Conservation (phyloP, 1,284 basidiomycete species). For the Cystobasidium slooffiae region DNA sequence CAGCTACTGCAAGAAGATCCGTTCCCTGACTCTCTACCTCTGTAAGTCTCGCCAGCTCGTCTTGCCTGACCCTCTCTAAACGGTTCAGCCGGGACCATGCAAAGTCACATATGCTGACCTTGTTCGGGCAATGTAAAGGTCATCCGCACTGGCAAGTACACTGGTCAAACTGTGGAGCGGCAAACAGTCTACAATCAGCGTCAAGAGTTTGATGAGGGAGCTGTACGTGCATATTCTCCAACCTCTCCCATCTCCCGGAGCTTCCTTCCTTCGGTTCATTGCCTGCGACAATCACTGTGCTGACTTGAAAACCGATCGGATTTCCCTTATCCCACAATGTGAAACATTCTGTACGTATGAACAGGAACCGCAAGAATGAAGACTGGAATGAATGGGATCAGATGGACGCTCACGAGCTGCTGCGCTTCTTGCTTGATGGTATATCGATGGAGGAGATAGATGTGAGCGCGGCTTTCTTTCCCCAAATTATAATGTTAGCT, state of each 20-base stretch:
- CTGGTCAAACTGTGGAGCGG: slow-evolving; percentile 42
- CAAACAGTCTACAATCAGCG: slow-evolving; percentile 35
- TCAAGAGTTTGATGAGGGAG: slow-evolving; percentile 38
- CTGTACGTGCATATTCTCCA: slow-evolving; percentile 8
- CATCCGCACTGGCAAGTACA: slow-evolving; percentile 40
- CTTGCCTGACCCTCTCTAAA: background rate
- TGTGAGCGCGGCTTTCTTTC: slow-evolving; percentile 61
- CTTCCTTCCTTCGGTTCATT: slow-evolving; percentile 1
- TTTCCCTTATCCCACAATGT: background rate
- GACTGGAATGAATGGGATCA: slow-evolving; percentile 84
- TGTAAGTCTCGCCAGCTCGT: slow-evolving; percentile 11
- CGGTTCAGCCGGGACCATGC: background rate
- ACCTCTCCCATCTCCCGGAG: background rate
- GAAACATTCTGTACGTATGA: background rate
- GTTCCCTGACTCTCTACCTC: slow-evolving; percentile 34
- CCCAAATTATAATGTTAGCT: background rate
- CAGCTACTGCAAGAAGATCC: slow-evolving; percentile 41
- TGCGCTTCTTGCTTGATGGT: slow-evolving; percentile 85
- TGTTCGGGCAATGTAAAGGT: slow-evolving; percentile 1
- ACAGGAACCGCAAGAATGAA: slow-evolving; percentile 64
- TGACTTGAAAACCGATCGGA: no score
- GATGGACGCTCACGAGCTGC: slow-evolving; percentile 92
- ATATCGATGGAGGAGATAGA: slow-evolving; percentile 94
- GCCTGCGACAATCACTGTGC: background rate
- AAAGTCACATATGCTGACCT: background rate